These are phyloP conservation scores for Pseudomicrostroma phylloplanum DNA, from an alignment of 1,284 basidiomycete genomes.

Conservation along the genomic window DNA sequence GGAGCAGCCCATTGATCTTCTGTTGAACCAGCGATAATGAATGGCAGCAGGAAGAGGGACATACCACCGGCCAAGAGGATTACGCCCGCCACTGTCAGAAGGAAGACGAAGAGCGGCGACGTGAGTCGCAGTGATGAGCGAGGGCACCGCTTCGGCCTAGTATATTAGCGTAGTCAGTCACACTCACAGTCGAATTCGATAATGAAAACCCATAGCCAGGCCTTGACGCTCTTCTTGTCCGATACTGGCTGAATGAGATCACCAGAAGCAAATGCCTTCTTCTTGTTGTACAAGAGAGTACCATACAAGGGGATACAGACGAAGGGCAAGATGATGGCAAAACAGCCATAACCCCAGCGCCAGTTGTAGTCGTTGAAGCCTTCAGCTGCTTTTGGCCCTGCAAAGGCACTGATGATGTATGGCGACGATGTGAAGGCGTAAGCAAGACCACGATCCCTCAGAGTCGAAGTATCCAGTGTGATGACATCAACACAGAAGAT, in stretches of 20 bases:
- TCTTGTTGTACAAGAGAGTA: slow-evolving; percentile 4
- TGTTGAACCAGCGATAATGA: slow-evolving; percentile 31
- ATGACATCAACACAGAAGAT: slow-evolving; percentile 4
- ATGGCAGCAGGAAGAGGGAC: slow-evolving; percentile 40
- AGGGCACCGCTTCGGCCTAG: no score
- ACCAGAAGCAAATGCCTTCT: not conserved
- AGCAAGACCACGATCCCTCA: slow-evolving; percentile 2
- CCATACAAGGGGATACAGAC: not conserved
- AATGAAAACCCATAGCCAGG: not conserved
- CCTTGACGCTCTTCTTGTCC: not conserved
- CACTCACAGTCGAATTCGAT: slow-evolving; percentile 6
- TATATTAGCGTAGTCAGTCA: not conserved
- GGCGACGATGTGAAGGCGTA: slow-evolving; percentile 4
- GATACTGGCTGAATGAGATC: not conserved
- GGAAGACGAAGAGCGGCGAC: not conserved
- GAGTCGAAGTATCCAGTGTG: slow-evolving; percentile 1
- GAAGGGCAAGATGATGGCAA: slow-evolving; percentile 5
- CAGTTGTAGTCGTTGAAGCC: slow-evolving; percentile 2
- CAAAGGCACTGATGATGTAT: slow-evolving; percentile 4
- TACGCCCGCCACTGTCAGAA: slow-evolving; percentile 21
- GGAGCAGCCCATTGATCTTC: slow-evolving; percentile 28
- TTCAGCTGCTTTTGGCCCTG: slow-evolving; percentile 1
- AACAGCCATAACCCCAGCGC: slow-evolving; percentile 1
- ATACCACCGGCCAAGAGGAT: slow-evolving; percentile 42
- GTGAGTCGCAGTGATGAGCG: slow-evolving; percentile 3